These are phyloP conservation scores for Rutstroemia sp. DNA, from an alignment of 2,329 filamentous ascomycete genomes.

Conservation along the genomic window DNA sequence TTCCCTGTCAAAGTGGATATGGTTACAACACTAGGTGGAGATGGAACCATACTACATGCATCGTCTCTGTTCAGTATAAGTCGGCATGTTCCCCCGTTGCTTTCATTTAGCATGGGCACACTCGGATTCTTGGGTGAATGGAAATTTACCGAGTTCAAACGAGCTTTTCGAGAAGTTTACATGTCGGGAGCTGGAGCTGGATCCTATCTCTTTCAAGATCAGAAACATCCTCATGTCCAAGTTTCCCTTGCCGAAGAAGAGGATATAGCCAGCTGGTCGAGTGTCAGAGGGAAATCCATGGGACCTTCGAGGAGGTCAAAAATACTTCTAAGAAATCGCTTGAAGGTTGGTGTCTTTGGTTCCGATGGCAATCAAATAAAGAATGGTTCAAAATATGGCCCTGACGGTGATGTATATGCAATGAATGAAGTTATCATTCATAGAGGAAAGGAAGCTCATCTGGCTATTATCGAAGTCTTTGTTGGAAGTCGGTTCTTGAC, in stretches of 20 bases:
- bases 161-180: slow-evolving; percentile 86
- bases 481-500: slow-evolving; percentile 86
- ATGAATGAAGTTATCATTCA: slow-evolving; percentile 96
- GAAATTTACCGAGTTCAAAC: slow-evolving; percentile 90
- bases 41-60: slow-evolving; percentile 83
- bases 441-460: slow-evolving; percentile 79
- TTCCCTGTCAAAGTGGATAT: slow-evolving; percentile 80
- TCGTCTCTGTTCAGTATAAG: slow-evolving; percentile 81
- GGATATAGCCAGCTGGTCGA: slow-evolving; percentile 56
- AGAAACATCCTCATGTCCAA: slow-evolving; percentile 27
- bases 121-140: slow-evolving; percentile 93
- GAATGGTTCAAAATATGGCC: slow-evolving; percentile 26
- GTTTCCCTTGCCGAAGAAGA: slow-evolving; percentile 18
- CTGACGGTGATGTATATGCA: slow-evolving; percentile 46
- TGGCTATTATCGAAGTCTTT: slow-evolving; percentile 86
- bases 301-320: slow-evolving; percentile 67
- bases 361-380: slow-evolving; percentile 54
- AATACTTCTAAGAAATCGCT: slow-evolving; percentile 76
- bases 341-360: slow-evolving; percentile 81
- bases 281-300: slow-evolving; percentile 72
- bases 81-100: slow-evolving; percentile 74
- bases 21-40: slow-evolving; percentile 83
- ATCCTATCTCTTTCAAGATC: slow-evolving; percentile 26
- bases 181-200: slow-evolving; percentile 58
- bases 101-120: slow-evolving; percentile 96